Evolutionary conservation across 805 yeast genomes (phyloP), one percentile per base, ranked within the genome.

Genomic region (Monosporozyma solicola): DNA sequence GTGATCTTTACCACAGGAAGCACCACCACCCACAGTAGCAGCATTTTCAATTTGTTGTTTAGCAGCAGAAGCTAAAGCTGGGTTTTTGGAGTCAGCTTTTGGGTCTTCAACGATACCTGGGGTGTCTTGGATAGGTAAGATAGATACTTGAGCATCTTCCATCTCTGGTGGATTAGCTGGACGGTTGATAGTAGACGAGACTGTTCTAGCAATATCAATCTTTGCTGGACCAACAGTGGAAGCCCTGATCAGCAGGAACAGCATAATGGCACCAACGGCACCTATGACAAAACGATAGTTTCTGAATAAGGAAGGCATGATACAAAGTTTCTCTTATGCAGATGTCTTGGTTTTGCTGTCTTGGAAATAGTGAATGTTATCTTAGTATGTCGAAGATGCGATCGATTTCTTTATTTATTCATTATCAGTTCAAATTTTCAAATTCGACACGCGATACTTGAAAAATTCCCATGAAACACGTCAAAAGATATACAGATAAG

Each of bases 271-370:
- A 25, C 78, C 78, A 45, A 80, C 59, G 1, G 82, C 77, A 11
- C 79, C 79, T 11, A 80, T 64, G 15, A 79, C 57, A 55, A 79
- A 74, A 55, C 86, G 80, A 59, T 77, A 69, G 65, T 79, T 79
- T 50, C 68, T 66, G 37, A 62, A 80, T 72, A 54, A 73, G 68
- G 58, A 74, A 64, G 59, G 56, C 54, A 59, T 54, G n/a, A 24
- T 50, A 10, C 4, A 11, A 11, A 5, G 43, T 39, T 11, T 33
- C n/a, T 39, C 24, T 11, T 39, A 39, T 20, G 8, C 43, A 39
- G 43, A 39, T 16, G 5, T 16, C 31, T 33, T 20, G 16, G 25
- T 41, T 11, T 41, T 5, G 11, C 20, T 20, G 15, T 13, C 22
- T 22, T 41, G 10, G 10, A 3, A 22, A 37, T 8, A 37, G n/a